These are phyloP conservation scores for Diutina mesorugosa DNA, from an alignment of 1,139 yeast genomes.

Conservation along the genomic window DNA sequence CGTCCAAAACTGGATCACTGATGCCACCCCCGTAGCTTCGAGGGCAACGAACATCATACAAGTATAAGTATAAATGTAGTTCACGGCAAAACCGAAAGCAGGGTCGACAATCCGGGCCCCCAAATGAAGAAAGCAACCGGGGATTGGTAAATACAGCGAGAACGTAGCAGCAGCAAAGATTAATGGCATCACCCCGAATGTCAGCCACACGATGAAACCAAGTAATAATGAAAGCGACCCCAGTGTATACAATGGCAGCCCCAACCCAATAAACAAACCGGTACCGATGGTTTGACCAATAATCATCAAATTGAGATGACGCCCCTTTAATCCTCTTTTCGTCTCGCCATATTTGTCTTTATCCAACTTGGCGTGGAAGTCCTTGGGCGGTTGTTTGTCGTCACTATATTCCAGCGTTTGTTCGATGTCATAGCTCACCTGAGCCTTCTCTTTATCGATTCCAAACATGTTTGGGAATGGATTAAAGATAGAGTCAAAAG, in stretches of 20 bases:
- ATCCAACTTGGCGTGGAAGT: constrained; percentile 20
- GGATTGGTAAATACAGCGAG: constrained; percentile 27
- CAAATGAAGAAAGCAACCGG: constrained; percentile 24
- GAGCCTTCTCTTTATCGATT: neutral
- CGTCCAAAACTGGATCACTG: constrained; percentile 26
- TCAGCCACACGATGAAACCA: constrained; percentile 22
- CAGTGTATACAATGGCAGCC: constrained; percentile 19
- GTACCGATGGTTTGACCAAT: constrained; percentile 42
- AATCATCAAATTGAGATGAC: constrained; percentile 37
- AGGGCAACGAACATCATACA: constrained; percentile 25
- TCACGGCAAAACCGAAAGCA: constrained; percentile 26
- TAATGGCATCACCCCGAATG: constrained; percentile 24
- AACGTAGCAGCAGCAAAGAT: constrained; percentile 29
- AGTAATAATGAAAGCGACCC: constrained; percentile 26
- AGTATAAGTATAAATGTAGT: constrained; percentile 23
- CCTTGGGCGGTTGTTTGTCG: constrained; percentile 5
- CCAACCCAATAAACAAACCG: constrained; percentile 29
- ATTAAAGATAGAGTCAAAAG: neutral
- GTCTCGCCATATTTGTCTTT: constrained; percentile 21
- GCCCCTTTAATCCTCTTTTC: constrained; percentile 23
- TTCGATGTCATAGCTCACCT: neutral
- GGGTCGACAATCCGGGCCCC: constrained; percentile 28
- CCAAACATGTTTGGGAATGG: neutral
- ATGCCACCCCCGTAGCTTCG: constrained; percentile 24
- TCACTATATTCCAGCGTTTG: neutral